These are phyloP conservation scores for Phtheirospermum japonicum DNA, from an alignment of 257 asterid species.

Conservation along the genomic window DNA sequence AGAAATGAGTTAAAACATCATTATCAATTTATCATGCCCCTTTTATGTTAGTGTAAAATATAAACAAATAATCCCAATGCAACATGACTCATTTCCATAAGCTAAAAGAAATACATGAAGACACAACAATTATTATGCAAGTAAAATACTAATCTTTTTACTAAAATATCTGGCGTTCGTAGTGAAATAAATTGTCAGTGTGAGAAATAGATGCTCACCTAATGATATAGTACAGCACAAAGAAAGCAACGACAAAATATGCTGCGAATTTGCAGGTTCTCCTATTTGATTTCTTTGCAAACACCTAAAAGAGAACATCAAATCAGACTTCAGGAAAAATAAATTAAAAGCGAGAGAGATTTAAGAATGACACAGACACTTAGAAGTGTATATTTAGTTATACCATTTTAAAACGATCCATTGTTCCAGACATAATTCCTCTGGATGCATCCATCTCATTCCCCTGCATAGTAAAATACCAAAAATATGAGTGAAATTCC, in stretches of 20 bases:
- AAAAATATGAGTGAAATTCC: slow-evolving; percentile 14
- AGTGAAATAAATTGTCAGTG: slow-evolving; percentile 17
- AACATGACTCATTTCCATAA: not conserved
- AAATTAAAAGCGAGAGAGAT: not conserved
- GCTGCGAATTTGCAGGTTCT: slow-evolving; percentile 75
- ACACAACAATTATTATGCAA: not conserved
- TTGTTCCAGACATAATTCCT: slow-evolving; percentile 87
- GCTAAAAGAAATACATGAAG: not conserved
- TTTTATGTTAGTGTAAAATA: not conserved
- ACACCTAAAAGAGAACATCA: slow-evolving; percentile 53
- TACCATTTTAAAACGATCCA: slow-evolving; percentile 92
- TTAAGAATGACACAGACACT: not conserved
- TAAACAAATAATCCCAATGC: not conserved
- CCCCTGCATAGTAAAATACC: slow-evolving; percentile 47
- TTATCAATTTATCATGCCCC: not conserved
- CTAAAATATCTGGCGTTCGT: not conserved
- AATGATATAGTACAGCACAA: slow-evolving; percentile 54
- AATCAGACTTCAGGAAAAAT: slow-evolving; percentile 26
- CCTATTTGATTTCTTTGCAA: slow-evolving; percentile 82
- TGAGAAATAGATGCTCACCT: slow-evolving; percentile 52
- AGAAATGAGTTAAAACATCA: not conserved
- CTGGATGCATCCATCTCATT: slow-evolving; percentile 91
- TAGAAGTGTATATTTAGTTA: slow-evolving; percentile 19
- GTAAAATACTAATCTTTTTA: not conserved
- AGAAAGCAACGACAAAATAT: slow-evolving; percentile 62